Base-by-base conservation (phyloP, 78 protist genomes). In the Dictyostelium citrinum region DNA sequence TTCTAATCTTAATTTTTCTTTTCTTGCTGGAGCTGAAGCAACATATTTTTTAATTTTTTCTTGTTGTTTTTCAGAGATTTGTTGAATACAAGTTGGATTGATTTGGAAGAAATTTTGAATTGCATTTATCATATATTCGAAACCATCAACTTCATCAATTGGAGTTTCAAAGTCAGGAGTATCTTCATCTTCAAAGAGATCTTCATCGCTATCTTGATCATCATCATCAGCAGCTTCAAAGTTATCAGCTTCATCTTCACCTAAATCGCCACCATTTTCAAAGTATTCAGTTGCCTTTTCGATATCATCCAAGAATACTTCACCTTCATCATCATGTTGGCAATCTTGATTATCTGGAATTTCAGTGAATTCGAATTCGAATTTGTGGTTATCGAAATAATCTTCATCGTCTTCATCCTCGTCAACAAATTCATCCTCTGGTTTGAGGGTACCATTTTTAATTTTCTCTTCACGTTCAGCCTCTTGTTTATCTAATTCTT, bases 91-190 rank as follows among this genome's bases (percentile, higher is more conserved):
- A 43, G 33, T 12, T 72, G 95, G 95, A 76, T 68, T 72, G 5
- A 43, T 0, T 12, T 27, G 17, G 68, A 84, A 81, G 82, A 81
- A 72, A 1, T 60, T 8, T 29, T 70, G 85, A 29, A 84, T 55
- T 16, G 61, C 17, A 35, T 22, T 33, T 0, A 82, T 20, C 85
- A 88, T 78, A 60, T 8, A 68, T n/a, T 88, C 93, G 24, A 88
- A 67, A 29, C 83, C 93, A 49, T 88, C 93, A 9, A 88, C 80
- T 22, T 88, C 93, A 74, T 88, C 93, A 5, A 88, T 64, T 78
- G 93, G 93, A 41, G 93, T 78, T 46, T 91, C 95, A 33, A 81
- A 84, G 14, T 71, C 91, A 33, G 64, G 49, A 16, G 29, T 3
- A 9, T 82, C 79, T 55, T 82, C 91, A 45, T 82, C 60, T 20